A percentile compares a stretch with the other conserved stretches of the same genome.
These are phyloP conservation scores for Malassezia globosa DNA, from an alignment of 1,284 basidiomycete species.

Conservation along the genomic window DNA sequence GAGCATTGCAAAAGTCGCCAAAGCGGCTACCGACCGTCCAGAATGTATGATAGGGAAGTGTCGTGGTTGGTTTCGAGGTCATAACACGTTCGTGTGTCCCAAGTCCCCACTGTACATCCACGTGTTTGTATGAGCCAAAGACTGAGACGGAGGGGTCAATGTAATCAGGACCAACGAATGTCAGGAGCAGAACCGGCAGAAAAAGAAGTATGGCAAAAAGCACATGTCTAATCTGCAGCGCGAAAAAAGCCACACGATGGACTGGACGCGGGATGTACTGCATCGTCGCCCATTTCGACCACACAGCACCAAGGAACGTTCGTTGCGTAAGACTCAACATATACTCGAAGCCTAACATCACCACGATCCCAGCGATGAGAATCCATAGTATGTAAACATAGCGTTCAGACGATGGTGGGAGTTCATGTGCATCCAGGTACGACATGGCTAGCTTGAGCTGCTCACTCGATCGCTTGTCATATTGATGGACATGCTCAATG, in stretches of 20 bases:
- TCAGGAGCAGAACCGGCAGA: conserved; percentile 30
- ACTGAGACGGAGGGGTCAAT: conserved; percentile 53
- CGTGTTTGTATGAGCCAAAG: conserved; percentile 22
- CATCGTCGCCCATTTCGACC: conserved; percentile 37
- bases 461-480: no score
- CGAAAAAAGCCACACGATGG: conserved; percentile 19
- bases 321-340: conserved; percentile 35
- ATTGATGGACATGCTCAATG: no score
- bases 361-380: conserved; percentile 33
- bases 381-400: conserved; percentile 50
- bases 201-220: conserved; percentile 29
- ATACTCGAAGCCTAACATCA: conserved; percentile 42
- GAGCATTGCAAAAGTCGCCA: conserved; percentile 65
- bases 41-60: conserved; percentile 60
- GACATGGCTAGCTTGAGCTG: no score
- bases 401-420: conserved; percentile 47
- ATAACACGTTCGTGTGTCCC: conserved; percentile 29
- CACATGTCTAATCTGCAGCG: conserved; percentile 30
- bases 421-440: conserved; percentile 48
- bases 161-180: conserved; percentile 62
- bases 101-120: conserved; percentile 31
- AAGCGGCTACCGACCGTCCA: conserved; percentile 67
- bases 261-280: conserved; percentile 22
- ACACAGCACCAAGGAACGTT: conserved; percentile 32
- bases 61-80: conserved; percentile 51